Conservation (phyloP, 2,329 filamentous ascomycete species). For the Pseudocercospora ulei region DNA sequence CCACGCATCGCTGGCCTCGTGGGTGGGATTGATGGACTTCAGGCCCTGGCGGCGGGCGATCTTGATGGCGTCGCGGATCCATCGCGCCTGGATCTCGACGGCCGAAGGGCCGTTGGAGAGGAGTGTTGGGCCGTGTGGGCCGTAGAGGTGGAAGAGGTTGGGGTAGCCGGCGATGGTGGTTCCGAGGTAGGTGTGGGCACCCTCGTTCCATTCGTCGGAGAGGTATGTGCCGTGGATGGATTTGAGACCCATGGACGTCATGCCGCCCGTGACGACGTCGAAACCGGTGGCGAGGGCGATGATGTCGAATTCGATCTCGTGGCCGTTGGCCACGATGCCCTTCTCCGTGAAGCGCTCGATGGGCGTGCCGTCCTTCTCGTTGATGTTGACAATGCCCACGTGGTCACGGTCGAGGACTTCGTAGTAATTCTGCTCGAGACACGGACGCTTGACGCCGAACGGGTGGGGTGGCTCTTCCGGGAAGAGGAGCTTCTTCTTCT, state of each 20-base stretch:
- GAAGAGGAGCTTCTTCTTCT: slow-evolving; percentile 42
- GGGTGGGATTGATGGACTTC: slow-evolving; percentile 28
- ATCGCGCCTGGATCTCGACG: slow-evolving; percentile 38
- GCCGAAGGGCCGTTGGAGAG: slow-evolving; percentile 40
- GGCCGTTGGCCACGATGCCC: slow-evolving; percentile 39
- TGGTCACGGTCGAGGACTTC: slow-evolving; percentile 40
- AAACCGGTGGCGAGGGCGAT: slow-evolving; percentile 41
- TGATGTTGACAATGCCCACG: slow-evolving; percentile 39
- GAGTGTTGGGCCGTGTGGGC: slow-evolving; percentile 39
- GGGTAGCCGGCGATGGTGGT: slow-evolving; percentile 34
- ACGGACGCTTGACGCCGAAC: slow-evolving; percentile 43
- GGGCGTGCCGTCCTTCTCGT: slow-evolving; percentile 32
- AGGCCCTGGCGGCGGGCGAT: slow-evolving; percentile 23
- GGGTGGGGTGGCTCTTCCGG: slow-evolving; percentile 40
- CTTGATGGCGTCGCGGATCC: slow-evolving; percentile 31
- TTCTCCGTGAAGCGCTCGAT: slow-evolving; percentile 39
- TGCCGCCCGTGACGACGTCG: slow-evolving; percentile 37
- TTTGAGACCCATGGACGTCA: slow-evolving; percentile 41
- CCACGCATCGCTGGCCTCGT: slow-evolving; percentile 27
- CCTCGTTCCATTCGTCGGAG: slow-evolving; percentile 39
- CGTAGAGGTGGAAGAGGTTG: slow-evolving; percentile 35
- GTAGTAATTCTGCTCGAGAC: slow-evolving; percentile 42
- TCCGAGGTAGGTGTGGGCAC: slow-evolving; percentile 39
- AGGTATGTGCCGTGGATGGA: slow-evolving; percentile 28
- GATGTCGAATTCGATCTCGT: slow-evolving; percentile 40